Evolutionary conservation across 2,329 filamentous ascomycete genomes (phyloP).

Genomic region (Paecilomyces variotii): DNA sequence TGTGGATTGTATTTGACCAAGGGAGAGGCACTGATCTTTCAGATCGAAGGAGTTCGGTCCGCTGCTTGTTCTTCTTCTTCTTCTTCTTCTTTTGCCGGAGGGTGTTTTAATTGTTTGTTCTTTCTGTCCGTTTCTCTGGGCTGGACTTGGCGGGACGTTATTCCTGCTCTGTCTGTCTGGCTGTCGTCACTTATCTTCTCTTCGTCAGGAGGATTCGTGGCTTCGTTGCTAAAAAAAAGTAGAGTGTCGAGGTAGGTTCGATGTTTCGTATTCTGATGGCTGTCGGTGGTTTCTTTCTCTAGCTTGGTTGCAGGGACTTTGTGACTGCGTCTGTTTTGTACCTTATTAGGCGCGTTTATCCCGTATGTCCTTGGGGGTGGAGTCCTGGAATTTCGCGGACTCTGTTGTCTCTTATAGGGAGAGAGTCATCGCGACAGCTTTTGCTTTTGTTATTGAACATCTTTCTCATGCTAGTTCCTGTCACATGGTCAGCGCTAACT

Average conservation of each 20-base stretch:
- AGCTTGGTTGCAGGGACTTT: neutral
- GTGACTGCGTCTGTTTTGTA: no score
- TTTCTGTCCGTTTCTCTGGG: neutral
- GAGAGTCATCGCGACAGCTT: neutral
- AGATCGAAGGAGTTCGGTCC: neutral
- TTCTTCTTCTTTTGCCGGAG: neutral
- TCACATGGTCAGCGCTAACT: neutral
- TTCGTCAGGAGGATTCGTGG: neutral
- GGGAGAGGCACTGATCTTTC: neutral
- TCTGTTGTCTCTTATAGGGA: neutral
- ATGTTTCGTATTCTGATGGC: neutral
- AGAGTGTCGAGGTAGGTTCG: neutral
- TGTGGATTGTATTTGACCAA: neutral
- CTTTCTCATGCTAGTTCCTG: neutral
- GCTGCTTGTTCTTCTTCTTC: neutral
- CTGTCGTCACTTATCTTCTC: neutral
- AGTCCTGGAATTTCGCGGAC: neutral
- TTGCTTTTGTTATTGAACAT: neutral
- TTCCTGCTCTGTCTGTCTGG: neutral
- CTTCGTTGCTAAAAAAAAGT: neutral
- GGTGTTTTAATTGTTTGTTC: neutral
- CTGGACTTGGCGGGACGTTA: neutral
- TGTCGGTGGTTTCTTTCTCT: neutral
- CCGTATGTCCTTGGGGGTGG: neutral
- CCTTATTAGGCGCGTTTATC: neutral